These are phyloP conservation scores for Puccinellia tenuiflora DNA, from an alignment of 176 grass and related monocot species.

Conservation along the genomic window DNA sequence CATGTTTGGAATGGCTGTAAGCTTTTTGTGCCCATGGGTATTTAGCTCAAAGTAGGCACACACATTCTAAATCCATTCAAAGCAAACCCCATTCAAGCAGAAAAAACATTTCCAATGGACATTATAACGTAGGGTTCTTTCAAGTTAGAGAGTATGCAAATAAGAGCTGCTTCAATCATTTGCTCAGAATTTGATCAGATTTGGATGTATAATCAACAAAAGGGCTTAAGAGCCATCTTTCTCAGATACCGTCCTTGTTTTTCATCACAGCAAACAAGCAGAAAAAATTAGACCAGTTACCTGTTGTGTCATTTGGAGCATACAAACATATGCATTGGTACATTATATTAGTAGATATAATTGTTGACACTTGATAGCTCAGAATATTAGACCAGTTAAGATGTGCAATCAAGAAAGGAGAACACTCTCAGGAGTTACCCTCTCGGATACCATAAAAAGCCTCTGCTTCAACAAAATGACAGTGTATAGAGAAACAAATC, in stretches of 20 bases:
- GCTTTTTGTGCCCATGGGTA: no score
- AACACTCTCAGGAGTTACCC: no score
- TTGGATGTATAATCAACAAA: slow-evolving; percentile 27
- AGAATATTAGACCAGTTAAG: not conserved
- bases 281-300: not conserved
- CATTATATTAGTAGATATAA: not conserved
- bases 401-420: not conserved
- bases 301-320: not conserved
- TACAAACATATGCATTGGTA: not conserved
- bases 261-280: slow-evolving; percentile 17
- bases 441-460: no score
- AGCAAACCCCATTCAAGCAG: no score
- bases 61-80: no score
- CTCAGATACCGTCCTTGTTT: slow-evolving; percentile 15
- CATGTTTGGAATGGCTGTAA: no score
- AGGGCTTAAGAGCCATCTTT: not conserved
- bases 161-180: not conserved
- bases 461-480: not conserved
- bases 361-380: not conserved
- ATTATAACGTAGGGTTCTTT: no score
- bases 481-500: not conserved
- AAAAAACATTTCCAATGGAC: no score
- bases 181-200: not conserved
- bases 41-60: no score
- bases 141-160: no score